Conservation (phyloP, 345 rosid genomes). For the Eucalyptus camaldulensis region DNA sequence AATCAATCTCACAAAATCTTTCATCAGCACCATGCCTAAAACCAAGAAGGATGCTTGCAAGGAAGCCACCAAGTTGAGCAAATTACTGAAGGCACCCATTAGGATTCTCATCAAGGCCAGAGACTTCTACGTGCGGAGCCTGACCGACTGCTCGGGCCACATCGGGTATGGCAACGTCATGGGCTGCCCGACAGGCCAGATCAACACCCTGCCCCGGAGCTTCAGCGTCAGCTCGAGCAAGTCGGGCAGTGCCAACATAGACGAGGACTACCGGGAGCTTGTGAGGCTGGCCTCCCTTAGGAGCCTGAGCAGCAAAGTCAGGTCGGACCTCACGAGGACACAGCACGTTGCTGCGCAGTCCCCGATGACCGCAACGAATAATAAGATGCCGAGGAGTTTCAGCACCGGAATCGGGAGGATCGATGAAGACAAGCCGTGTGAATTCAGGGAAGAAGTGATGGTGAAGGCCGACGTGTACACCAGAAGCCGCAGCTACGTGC, state of each 20-base stretch:
- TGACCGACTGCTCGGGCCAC: slow-evolving; percentile 44
- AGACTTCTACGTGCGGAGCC: slow-evolving; percentile 46
- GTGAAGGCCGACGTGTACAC: background rate
- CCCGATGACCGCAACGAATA: background rate
- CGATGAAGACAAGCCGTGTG: slow-evolving; percentile 59
- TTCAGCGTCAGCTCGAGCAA: slow-evolving; percentile 24
- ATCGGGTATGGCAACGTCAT: slow-evolving; percentile 6
- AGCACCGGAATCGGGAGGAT: slow-evolving; percentile 53
- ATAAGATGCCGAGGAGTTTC: slow-evolving; percentile 7
- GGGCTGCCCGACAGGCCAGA: slow-evolving; percentile 32
- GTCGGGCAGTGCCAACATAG: background rate
- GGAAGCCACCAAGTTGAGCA: slow-evolving; percentile 5
- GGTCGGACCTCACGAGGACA: background rate
- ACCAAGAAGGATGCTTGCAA: background rate
- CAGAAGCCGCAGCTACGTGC: slow-evolving; percentile 31
- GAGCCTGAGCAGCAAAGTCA: background rate
- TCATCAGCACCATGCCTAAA: background rate
- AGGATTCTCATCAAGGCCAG: slow-evolving; percentile 33
- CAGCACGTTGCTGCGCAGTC: background rate
- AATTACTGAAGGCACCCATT: slow-evolving; percentile 25
- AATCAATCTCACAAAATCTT: background rate
- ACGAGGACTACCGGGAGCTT: slow-evolving; percentile 33
- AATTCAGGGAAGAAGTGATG: slow-evolving; percentile 27
- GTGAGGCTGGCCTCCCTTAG: slow-evolving; percentile 33
- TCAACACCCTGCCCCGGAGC: slow-evolving; percentile 31